Conservation (phyloP, 192 early-diverging fungal genomes). For the Linnemannia exigua region DNA sequence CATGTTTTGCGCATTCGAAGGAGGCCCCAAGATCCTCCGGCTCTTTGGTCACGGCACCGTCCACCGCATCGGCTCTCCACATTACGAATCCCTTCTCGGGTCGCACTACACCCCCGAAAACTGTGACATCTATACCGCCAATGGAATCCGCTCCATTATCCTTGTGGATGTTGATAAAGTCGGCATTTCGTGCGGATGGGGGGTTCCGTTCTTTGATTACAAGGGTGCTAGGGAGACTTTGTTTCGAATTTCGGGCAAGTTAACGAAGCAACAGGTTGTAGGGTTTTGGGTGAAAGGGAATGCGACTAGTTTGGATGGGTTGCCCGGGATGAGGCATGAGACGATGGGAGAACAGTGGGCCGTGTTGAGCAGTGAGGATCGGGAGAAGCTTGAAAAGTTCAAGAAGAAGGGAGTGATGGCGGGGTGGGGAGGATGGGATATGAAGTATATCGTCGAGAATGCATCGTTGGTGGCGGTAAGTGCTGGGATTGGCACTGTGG, state of each 20-base stretch:
- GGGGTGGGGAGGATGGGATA: neutral
- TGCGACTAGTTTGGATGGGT: conserved; percentile 67
- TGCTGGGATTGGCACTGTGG: neutral
- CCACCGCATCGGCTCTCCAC: conserved; percentile 57
- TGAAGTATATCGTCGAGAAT: neutral
- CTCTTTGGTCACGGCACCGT: conserved; percentile 68
- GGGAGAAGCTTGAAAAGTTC: neutral
- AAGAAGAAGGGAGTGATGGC: neutral
- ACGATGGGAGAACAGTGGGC: conserved; percentile 18
- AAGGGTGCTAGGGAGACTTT: conserved; percentile 62
- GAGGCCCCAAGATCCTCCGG: conserved; percentile 72
- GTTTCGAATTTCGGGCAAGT: conserved; percentile 52
- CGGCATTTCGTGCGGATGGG: conserved; percentile 72
- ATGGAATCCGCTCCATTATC: conserved; percentile 69
- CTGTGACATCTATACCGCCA: conserved; percentile 27
- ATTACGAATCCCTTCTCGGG: conserved; percentile 60
- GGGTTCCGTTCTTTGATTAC: conserved; percentile 72
- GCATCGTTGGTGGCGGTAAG: neutral
- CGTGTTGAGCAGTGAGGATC: neutral
- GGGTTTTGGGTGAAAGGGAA: conserved; percentile 60
- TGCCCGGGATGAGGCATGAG: conserved; percentile 60
- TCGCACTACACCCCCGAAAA: conserved; percentile 60
- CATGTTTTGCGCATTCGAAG: conserved; percentile 78
- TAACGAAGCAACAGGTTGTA: conserved; percentile 34
- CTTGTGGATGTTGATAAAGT: conserved; percentile 67